These are phyloP conservation scores for Ambispora gerdemannii DNA, from an alignment of 192 early-diverging fungal species.

Conservation along the genomic window DNA sequence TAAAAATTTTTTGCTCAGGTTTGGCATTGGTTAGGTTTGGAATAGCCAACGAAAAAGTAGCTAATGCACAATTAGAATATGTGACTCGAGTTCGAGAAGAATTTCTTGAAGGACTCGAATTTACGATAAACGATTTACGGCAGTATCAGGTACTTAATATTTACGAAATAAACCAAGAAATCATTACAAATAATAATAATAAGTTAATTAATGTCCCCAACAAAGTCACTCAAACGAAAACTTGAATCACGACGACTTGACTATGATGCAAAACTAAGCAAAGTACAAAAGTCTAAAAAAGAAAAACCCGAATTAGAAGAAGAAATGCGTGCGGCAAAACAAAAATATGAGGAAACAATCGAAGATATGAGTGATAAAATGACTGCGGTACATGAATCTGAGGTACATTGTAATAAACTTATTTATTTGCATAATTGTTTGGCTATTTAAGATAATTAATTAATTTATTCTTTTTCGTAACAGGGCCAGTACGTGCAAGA, in stretches of 20 bases:
- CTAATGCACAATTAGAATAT: slow-evolving; percentile 45
- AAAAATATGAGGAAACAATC: slow-evolving; percentile 91
- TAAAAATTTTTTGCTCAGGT: slow-evolving; percentile 36
- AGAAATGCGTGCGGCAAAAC: slow-evolving; percentile 81
- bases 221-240: slow-evolving; percentile 77
- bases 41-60: slow-evolving; percentile 44
- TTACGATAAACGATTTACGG: slow-evolving; percentile 48
- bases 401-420: slow-evolving; percentile 60
- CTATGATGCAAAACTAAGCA: slow-evolving; percentile 87
- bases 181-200: slow-evolving; percentile 52
- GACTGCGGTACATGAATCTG: slow-evolving; percentile 76
- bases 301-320: slow-evolving; percentile 89
- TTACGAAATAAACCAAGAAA: slow-evolving; percentile 38
- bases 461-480: not conserved
- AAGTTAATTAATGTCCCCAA: too few relatives aligned
- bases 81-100: slow-evolving; percentile 37
- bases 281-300: slow-evolving; percentile 88
- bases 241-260: slow-evolving; percentile 84
- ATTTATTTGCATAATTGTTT: slow-evolving; percentile 38
- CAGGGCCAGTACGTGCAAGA: slow-evolving; percentile 36
- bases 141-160: slow-evolving; percentile 42
- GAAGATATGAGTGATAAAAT: slow-evolving; percentile 74
- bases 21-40: slow-evolving; percentile 50
- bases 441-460: not conserved
- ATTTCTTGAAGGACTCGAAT: slow-evolving; percentile 40